A percentile compares a stretch with the other conserved stretches of the same genome.
phyloP scores from a whole-genome alignment of 768 basidiomycete species.

The Suillus decipiens region DNA sequence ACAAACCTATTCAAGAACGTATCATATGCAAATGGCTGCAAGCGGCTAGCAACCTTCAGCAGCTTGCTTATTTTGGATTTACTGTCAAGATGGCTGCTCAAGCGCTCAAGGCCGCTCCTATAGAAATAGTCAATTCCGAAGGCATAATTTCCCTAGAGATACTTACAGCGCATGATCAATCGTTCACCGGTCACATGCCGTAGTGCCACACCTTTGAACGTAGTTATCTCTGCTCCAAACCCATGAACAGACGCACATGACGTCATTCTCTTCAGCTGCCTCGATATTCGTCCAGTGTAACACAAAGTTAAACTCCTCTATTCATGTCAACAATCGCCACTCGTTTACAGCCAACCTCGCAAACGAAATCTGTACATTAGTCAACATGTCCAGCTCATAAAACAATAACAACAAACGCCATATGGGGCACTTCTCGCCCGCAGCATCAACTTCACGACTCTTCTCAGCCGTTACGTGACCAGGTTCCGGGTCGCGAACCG shows the following conservation, averaged over 20 bases:
- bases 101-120: no score
- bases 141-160: background rate
- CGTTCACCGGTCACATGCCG: background rate
- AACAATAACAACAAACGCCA: conserved; percentile 16
- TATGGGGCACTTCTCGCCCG: conserved; percentile 24
- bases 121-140: no score
- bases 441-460: conserved; percentile 47
- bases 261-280: background rate
- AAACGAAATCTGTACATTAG: background rate
- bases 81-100: no score
- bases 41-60: no score
- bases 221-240: background rate
- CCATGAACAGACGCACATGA: background rate
- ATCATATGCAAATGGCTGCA: no score
- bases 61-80: no score
- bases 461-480: conserved; percentile 54
- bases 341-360: background rate
- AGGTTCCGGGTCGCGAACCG: conserved; percentile 33
- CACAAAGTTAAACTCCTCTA: background rate
- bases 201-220: background rate
- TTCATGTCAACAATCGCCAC: background rate
- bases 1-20: no score
- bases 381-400: conserved; percentile 9
- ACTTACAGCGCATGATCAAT: no score
- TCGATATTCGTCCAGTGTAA: background rate